phyloP scores from a whole-genome alignment of 805 yeast genomes.

The Nematodospora valgi region DNA sequence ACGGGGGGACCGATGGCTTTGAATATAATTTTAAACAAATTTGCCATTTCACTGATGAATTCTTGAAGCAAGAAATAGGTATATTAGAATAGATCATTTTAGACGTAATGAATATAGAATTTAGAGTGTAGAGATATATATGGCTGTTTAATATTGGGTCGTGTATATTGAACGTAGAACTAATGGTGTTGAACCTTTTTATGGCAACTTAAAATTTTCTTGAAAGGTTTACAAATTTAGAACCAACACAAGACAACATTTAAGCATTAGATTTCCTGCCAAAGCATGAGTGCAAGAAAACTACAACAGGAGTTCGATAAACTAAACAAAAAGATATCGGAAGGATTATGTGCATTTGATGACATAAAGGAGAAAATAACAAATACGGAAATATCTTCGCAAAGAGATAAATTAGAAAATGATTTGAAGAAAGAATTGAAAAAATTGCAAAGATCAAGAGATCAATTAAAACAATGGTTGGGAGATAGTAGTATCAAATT shows the following conservation, averaged over 20 bases:
- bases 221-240: no score
- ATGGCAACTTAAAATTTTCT: conserved; percentile 1
- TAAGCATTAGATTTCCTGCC: no score
- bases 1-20: conserved; percentile 83
- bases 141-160: background rate
- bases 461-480: conserved; percentile 93
- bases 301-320: conserved; percentile 81
- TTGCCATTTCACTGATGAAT: conserved; percentile 68
- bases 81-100: conserved; percentile 9
- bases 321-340: conserved; percentile 84
- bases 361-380: conserved; percentile 81
- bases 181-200: conserved; percentile 3
- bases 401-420: conserved; percentile 88
- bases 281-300: conserved; percentile 39
- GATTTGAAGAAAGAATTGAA: conserved; percentile 94
- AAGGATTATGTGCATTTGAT: conserved; percentile 85
- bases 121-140: background rate
- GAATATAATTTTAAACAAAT: conserved; percentile 76
- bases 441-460: conserved; percentile 88
- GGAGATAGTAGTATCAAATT: conserved; percentile 89
- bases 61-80: conserved; percentile 50
- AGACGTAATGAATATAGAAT: background rate
- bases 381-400: conserved; percentile 76
- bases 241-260: no score
- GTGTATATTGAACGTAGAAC: background rate